phyloP scores from a whole-genome alignment of 2,329 filamentous ascomycete species.

The Fusarium anthophilum region DNA sequence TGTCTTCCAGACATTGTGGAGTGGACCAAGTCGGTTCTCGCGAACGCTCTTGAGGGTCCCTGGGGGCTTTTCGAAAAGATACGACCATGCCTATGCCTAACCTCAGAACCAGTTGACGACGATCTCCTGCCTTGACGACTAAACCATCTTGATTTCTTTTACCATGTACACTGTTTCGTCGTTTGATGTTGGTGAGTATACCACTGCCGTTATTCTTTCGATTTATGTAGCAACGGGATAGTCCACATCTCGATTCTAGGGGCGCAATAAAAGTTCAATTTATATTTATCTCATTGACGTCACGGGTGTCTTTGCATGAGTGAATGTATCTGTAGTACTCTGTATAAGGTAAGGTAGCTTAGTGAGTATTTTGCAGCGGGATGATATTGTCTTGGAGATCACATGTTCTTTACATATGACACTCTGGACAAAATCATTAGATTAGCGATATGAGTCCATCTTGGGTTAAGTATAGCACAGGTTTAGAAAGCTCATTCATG shows the following conservation, averaged over 20 bases:
- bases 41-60: slow-evolving; percentile 52
- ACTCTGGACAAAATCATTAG: background rate
- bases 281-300: slow-evolving; percentile 23
- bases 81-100: slow-evolving; percentile 29
- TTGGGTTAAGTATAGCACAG: background rate
- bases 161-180: slow-evolving; percentile 35
- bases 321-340: background rate
- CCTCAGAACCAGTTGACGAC: slow-evolving; percentile 29
- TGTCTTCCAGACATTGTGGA: slow-evolving; percentile 26
- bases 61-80: slow-evolving; percentile 48
- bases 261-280: slow-evolving; percentile 45
- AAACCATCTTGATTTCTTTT: slow-evolving; percentile 26
- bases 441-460: slow-evolving; percentile 10
- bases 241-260: slow-evolving; percentile 34
- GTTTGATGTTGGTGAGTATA: slow-evolving; percentile 43
- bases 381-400: slow-evolving; percentile 6
- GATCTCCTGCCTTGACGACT: slow-evolving; percentile 26
- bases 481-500: background rate
- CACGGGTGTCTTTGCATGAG: background rate
- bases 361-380: slow-evolving; percentile 8
- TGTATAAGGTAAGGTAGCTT: background rate
- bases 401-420: slow-evolving; percentile 13
- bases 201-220: slow-evolving; percentile 38
- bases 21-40: slow-evolving; percentile 48
- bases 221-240: slow-evolving; percentile 31